Evolutionary conservation across 805 yeast species (phyloP), one percentile per base, ranked within the genome.

Genomic region (Ogataea paradorogensis): DNA sequence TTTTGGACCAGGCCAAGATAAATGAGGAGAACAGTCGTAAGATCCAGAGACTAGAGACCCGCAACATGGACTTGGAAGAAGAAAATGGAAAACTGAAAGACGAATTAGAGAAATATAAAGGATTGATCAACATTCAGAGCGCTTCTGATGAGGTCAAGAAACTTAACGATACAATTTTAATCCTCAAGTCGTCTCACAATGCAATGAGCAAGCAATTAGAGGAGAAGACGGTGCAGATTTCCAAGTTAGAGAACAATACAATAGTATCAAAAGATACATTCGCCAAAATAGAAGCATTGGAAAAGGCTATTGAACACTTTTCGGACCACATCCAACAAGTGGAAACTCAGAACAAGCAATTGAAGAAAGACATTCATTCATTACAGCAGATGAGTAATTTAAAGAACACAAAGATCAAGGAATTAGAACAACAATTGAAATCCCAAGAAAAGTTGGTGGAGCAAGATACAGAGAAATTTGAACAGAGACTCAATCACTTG

Each of bases 321-420:
- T 69, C 75, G 14, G 66, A 64, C n/a, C 80, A 80, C 40, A 69
- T 83, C 39, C 70, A 70, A 35, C 84, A 82, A 44, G 71, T 82
- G 23, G 82, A 80, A 45, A 59, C 67, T n/a, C 82, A 80, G 53
- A 84, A 84, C 54, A 61, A 69, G 22, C 66, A 73, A 35, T 61
- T 84, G 24, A 67, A 75, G 35, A 76, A 70, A 48, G 87, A 82
- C 48, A 63, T 82, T 14, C 66, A 67, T 20, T 65, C 78, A 4
- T 67, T 78, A 27, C 76, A 76, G 42, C 71, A 75, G 46, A 70
- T 82, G 43, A 71, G 82, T 22, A 80, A 74, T 14, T 63, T 76
- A 13, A 70, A 87, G 39, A 76, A 75, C 43, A 69, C 68, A 37
- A 69, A 83, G 34, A 82, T 84, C 34, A 66, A 67, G 38, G 69